Conservation (phyloP, 148 eudicot species). For the Fagopyrum homotropicum region DNA sequence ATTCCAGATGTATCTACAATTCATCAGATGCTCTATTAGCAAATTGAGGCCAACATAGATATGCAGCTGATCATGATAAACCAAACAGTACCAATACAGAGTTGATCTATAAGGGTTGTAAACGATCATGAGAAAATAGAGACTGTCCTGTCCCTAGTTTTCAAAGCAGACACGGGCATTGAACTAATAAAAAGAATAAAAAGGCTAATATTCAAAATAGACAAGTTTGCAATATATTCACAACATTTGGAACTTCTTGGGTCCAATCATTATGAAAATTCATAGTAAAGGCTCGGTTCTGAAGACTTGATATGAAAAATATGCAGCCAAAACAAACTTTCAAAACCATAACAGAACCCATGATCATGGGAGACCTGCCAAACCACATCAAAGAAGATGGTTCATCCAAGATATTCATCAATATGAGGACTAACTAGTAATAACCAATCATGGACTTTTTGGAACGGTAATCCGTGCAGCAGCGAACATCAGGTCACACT, state of each 20-base stretch:
- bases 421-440: background rate
- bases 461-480: background rate
- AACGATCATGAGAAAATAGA: background rate
- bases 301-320: background rate
- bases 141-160: background rate
- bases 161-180: background rate
- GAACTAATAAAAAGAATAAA: background rate
- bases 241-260: background rate
- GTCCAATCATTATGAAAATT: background rate
- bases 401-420: background rate
- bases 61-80: background rate
- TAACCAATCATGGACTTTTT: background rate
- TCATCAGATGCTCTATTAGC: background rate
- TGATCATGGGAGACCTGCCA: background rate
- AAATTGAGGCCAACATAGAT: background rate
- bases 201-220: background rate
- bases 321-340: background rate
- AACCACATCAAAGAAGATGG: background rate
- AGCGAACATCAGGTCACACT: background rate
- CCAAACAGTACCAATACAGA: background rate
- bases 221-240: background rate
- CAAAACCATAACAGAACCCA: background rate
- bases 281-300: background rate
- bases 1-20: background rate
- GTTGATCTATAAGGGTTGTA: background rate